These are phyloP conservation scores for Kwoniella sp. DNA, from an alignment of 768 basidiomycete genomes.

Conservation along the genomic window DNA sequence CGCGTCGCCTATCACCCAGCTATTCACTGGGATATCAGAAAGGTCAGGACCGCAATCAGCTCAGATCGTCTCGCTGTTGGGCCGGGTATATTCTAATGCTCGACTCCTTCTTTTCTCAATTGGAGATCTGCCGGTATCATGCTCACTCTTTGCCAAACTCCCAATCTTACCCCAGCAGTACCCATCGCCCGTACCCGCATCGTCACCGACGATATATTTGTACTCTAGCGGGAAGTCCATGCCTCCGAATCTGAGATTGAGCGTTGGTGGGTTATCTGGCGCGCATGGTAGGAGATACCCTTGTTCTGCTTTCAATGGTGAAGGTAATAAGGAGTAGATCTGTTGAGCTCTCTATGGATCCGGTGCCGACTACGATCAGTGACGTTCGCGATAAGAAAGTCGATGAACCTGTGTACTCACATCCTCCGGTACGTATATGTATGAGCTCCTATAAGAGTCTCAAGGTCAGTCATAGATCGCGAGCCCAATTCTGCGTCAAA, in stretches of 20 bases:
- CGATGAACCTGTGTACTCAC: too few relatives aligned
- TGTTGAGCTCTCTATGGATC: slow-evolving; percentile 1
- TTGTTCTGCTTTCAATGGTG: background rate
- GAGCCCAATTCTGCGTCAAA: background rate
- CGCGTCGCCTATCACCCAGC: slow-evolving; percentile 16
- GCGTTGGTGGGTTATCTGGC: slow-evolving; percentile 4
- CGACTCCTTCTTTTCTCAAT: too few relatives aligned
- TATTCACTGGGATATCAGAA: slow-evolving; percentile 5
- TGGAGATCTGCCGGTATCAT: background rate
- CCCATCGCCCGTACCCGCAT: slow-evolving; percentile 5
- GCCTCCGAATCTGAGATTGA: slow-evolving; percentile 10
- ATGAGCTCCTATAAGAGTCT: slow-evolving; percentile 8
- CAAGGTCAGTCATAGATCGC: background rate
- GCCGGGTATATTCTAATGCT: too few relatives aligned
- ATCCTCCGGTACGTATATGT: slow-evolving; percentile 15
- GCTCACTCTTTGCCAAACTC: slow-evolving; percentile 3
- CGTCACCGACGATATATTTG: slow-evolving; percentile 12
- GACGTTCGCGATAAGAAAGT: slow-evolving; percentile 3
- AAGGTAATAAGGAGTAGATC: slow-evolving; percentile 12
- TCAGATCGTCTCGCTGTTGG: too few relatives aligned
- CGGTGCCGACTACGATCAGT: background rate
- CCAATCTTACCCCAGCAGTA: slow-evolving; percentile 20
- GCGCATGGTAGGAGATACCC: slow-evolving; percentile 11
- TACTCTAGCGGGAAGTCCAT: slow-evolving; percentile 13
- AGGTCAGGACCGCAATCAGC: background rate